phyloP scores from a whole-genome alignment of 2,329 filamentous ascomycete species.

The Metarhizium sp. region DNA sequence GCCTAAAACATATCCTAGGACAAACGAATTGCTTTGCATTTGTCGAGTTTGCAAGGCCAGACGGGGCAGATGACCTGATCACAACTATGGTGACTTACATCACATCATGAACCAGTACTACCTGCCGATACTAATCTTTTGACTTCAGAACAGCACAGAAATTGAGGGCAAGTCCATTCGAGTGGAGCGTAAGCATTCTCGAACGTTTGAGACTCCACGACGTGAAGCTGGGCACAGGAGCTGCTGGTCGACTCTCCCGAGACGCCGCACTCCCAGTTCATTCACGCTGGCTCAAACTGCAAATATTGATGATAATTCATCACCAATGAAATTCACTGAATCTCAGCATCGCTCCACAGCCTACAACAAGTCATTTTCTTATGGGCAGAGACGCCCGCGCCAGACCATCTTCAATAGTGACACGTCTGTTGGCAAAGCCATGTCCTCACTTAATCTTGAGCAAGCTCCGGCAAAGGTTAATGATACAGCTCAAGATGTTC shows the following conservation, averaged over 20 bases:
- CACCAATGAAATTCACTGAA: background rate
- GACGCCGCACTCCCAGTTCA: background rate
- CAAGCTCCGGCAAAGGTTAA: background rate
- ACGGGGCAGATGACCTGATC: conserved; percentile 27
- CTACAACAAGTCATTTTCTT: conserved; percentile 1
- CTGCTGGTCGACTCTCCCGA: conserved; percentile 5
- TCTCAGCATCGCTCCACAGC: background rate
- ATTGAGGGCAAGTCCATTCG: conserved; percentile 24
- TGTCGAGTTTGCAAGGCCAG: conserved; percentile 28
- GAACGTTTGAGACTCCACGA: conserved; percentile 12
- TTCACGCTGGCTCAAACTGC: background rate
- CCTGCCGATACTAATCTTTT: conserved; percentile 7
- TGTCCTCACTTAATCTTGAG: conserved; percentile 3
- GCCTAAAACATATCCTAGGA: conserved; percentile 11
- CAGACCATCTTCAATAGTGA: conserved; percentile 7
- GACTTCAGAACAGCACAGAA: conserved; percentile 20
- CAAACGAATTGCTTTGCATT: conserved; percentile 22
- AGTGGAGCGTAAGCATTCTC: conserved; percentile 27
- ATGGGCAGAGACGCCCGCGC: conserved; percentile 5
- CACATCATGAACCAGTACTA: background rate
- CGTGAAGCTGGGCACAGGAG: conserved; percentile 1
- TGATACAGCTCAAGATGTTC: background rate
- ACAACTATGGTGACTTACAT: conserved; percentile 23
- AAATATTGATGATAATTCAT: background rate
- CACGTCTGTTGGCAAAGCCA: background rate